phyloP scores from a whole-genome alignment of 2,329 filamentous ascomycete genomes.

The Talaromyces sp. region DNA sequence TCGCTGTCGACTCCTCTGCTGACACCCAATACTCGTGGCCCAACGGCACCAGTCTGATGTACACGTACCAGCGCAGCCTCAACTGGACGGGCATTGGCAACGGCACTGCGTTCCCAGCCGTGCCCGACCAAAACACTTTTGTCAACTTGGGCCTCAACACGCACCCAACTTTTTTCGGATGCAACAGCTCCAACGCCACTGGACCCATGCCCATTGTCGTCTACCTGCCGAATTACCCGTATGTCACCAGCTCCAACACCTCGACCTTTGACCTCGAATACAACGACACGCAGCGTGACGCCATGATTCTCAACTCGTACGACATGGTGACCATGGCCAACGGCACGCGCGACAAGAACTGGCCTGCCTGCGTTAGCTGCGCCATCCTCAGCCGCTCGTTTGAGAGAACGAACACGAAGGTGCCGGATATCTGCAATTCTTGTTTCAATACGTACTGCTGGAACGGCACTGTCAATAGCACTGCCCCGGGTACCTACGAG shows the following conservation, averaged over 20 bases:
- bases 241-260: conserved; percentile 70
- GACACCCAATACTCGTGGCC: conserved; percentile 68
- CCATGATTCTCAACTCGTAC: conserved; percentile 82
- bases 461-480: conserved; percentile 65
- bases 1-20: conserved; percentile 73
- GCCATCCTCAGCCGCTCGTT: conserved; percentile 76
- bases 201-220: conserved; percentile 64
- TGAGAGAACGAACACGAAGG: conserved; percentile 61
- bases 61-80: conserved; percentile 65
- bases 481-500: conserved; percentile 35
- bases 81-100: conserved; percentile 55
- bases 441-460: conserved; percentile 90
- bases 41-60: conserved; percentile 69
- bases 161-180: conserved; percentile 76
- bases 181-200: conserved; percentile 62
- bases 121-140: conserved; percentile 73
- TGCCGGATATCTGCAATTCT: conserved; percentile 66
- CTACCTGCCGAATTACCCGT: conserved; percentile 84
- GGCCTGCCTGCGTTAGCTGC: conserved; percentile 82
- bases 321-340: conserved; percentile 80
- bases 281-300: conserved; percentile 63
- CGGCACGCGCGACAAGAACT: conserved; percentile 65
- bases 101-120: conserved; percentile 64
- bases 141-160: conserved; percentile 71
- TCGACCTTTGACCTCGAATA: conserved; percentile 70